These are phyloP conservation scores for Ophiostoma sp. DNA, from an alignment of 2,329 filamentous ascomycete genomes.

Conservation along the genomic window DNA sequence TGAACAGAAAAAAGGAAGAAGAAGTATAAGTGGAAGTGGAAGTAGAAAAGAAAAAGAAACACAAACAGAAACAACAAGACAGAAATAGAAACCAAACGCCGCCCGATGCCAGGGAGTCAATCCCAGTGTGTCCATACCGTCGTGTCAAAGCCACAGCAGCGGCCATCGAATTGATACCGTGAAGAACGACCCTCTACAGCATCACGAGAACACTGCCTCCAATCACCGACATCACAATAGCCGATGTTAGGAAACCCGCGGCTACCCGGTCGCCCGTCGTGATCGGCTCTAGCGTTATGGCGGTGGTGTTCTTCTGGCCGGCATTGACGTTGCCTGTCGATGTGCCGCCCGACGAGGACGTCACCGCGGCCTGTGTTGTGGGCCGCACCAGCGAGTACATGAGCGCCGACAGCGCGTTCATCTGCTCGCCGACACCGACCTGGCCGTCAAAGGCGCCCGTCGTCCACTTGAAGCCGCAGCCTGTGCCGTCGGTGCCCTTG, in stretches of 20 bases:
- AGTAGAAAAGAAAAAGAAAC: neutral
- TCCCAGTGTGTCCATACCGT: neutral
- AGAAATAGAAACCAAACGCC: constrained; percentile 5
- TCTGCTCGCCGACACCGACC: constrained; percentile 63
- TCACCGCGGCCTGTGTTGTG: constrained; percentile 41
- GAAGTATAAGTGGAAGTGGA: neutral
- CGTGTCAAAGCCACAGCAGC: neutral
- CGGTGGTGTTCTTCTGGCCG: constrained; percentile 34
- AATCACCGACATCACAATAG: constrained; percentile 45
- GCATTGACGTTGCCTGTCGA: constrained; percentile 48
- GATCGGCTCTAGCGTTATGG: constrained; percentile 36
- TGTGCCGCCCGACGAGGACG: constrained; percentile 54
- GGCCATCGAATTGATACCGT: neutral
- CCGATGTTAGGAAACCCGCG: constrained; percentile 51
- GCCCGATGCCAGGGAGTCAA: neutral
- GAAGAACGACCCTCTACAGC: constrained; percentile 31
- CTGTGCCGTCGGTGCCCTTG: constrained; percentile 51
- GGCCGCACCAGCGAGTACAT: constrained; percentile 53
- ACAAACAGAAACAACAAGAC: neutral
- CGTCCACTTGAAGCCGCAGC: constrained; percentile 65
- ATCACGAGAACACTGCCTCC: constrained; percentile 48
- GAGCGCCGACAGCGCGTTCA: constrained; percentile 60
- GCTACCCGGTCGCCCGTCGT: constrained; percentile 49
- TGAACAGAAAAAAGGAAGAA: neutral
- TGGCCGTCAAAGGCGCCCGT: constrained; percentile 51